phyloP scores from a whole-genome alignment of 345 rosid genomes.

The Chamaenerion angustifolium region DNA sequence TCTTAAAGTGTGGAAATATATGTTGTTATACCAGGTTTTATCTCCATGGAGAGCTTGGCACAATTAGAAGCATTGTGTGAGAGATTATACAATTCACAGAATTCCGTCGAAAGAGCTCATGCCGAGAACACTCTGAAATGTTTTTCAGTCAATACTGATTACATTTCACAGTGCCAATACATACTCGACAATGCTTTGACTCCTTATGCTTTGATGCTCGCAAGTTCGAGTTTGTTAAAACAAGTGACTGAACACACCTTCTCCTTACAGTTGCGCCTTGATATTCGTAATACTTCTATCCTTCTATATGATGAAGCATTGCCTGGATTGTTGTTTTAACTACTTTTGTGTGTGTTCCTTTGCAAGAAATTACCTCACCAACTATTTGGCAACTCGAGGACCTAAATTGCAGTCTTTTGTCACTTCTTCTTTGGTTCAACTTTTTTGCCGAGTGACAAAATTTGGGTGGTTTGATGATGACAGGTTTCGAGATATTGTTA shows the following conservation, averaged over 20 bases:
- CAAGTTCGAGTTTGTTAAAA: conserved; percentile 89
- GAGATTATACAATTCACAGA: conserved; percentile 88
- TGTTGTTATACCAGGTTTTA: conserved; percentile 1
- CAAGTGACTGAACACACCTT: conserved; percentile 96
- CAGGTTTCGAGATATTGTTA: conserved; percentile 69
- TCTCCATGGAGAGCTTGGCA: conserved; percentile 83
- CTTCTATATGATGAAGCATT: background rate
- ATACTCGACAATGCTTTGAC: conserved; percentile 93
- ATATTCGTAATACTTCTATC: conserved; percentile 45
- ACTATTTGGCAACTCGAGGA: conserved; percentile 86
- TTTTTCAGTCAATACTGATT: conserved; percentile 75
- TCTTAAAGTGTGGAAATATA: background rate
- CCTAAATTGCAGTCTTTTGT: conserved; percentile 80
- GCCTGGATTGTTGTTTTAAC: background rate
- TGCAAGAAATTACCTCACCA: conserved; percentile 64
- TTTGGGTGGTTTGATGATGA: conserved; percentile 99
- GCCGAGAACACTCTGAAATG: conserved; percentile 91
- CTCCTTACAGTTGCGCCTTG: conserved; percentile 76
- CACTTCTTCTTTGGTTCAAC: conserved; percentile 72
- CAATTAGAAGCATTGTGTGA: conserved; percentile 95
- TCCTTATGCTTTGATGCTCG: conserved; percentile 96
- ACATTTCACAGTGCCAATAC: conserved; percentile 91
- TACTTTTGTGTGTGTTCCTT: background rate
- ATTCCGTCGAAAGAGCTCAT: conserved; percentile 76
- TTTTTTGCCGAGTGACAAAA: conserved; percentile 83